Conservation (phyloP, 495 filamentous ascomycete species). For the Amniculicola lignicola region DNA sequence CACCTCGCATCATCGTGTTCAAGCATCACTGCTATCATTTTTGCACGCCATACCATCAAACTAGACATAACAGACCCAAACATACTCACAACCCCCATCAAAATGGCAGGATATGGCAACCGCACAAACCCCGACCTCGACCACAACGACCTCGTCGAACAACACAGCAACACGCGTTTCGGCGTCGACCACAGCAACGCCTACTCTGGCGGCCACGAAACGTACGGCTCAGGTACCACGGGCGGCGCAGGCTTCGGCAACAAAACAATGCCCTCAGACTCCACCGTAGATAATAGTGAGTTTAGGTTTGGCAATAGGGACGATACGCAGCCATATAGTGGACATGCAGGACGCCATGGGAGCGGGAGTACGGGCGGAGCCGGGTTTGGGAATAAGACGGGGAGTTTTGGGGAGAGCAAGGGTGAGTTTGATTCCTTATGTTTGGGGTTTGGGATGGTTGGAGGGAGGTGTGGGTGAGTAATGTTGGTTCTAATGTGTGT, state of each 20-base stretch:
- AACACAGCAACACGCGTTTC: constrained; percentile 17
- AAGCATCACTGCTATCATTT: too few species aligned
- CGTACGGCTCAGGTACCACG: constrained; percentile 26
- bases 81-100: neutral
- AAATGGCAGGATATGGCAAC: constrained; percentile 28
- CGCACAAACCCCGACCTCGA: neutral
- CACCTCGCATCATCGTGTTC: too few species aligned
- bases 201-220: constrained; percentile 18
- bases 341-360: constrained; percentile 30
- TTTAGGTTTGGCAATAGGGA: constrained; percentile 25
- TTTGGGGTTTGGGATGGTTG: neutral
- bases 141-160: constrained; percentile 8
- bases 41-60: too few species aligned
- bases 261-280: constrained; percentile 15
- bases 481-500: neutral
- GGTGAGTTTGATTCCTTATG: constrained; percentile 17
- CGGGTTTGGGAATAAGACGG: constrained; percentile 43
- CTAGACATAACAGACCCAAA: too few species aligned
- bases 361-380: constrained; percentile 33
- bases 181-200: constrained; percentile 1
- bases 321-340: constrained; percentile 23
- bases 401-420: constrained; percentile 18
- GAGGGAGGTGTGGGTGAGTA: neutral
- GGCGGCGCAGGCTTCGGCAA: constrained; percentile 35
- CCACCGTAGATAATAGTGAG: constrained; percentile 19